Conservation (phyloP, 1,284 basidiomycete genomes). For the Pseudozyma pruni region DNA sequence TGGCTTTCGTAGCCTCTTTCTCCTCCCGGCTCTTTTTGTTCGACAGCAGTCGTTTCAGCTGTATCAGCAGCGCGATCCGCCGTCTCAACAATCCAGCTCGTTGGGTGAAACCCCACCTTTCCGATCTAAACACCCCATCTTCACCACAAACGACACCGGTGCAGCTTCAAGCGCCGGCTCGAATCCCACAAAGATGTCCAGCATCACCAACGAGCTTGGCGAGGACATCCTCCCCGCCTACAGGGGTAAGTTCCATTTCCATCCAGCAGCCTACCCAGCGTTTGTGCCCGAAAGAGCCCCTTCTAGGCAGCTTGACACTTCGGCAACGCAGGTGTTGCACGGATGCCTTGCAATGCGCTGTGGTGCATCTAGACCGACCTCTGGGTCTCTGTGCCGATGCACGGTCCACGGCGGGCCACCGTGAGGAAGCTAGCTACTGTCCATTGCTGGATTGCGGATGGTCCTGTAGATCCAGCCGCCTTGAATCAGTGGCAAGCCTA, state of each 20-base stretch:
- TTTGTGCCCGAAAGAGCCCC: too few species aligned
- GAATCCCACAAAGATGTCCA: conserved; percentile 36
- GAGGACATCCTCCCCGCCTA: conserved; percentile 60
- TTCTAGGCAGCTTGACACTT: too few species aligned
- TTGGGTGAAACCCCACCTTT: conserved; percentile 1
- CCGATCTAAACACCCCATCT: background rate
- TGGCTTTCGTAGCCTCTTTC: conserved; percentile 26
- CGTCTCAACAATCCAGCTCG: conserved; percentile 7
- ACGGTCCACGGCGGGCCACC: too few species aligned
- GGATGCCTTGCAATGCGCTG: too few species aligned
- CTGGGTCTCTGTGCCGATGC: too few species aligned
- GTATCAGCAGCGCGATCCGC: conserved; percentile 29
- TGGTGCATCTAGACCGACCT: too few species aligned
- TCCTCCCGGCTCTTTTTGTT: conserved; percentile 24
- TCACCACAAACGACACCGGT: conserved; percentile 1
- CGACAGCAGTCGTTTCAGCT: conserved; percentile 31
- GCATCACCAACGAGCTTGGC: conserved; percentile 55
- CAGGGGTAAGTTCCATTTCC: conserved; percentile 44
- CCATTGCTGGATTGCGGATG: too few species aligned
- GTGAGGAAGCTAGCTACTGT: too few species aligned
- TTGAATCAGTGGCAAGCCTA: too few species aligned
- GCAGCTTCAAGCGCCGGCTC: conserved; percentile 12
- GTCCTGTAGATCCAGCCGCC: too few species aligned
- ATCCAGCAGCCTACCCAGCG: too few species aligned
- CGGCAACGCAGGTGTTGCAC: too few species aligned